Conservation (phyloP, 2,329 filamentous ascomycete genomes). For the Pseudocercospora ulei region DNA sequence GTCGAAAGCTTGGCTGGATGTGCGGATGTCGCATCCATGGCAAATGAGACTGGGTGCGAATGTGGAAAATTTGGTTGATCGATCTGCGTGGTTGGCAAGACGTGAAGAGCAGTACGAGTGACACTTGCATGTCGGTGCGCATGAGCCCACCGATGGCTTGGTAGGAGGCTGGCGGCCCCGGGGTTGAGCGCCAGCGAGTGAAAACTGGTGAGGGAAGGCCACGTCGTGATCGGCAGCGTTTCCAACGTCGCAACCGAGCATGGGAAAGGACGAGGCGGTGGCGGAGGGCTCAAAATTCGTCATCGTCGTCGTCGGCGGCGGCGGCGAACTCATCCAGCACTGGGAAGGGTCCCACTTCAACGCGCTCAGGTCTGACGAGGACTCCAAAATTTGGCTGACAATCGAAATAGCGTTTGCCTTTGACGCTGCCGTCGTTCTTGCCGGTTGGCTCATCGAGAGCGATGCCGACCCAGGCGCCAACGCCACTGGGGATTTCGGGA, state of each 20-base stretch:
- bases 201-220: too few relatives aligned
- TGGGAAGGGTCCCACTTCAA: conserved; percentile 66
- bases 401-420: conserved; percentile 58
- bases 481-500: conserved; percentile 57
- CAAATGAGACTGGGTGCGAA: too few relatives aligned
- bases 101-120: too few relatives aligned
- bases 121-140: too few relatives aligned
- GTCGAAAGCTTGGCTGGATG: too few relatives aligned
- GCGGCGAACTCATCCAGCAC: conserved; percentile 59
- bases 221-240: not conserved
- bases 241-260: not conserved
- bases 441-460: conserved; percentile 67
- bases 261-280: too few relatives aligned
- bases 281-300: conserved; percentile 46
- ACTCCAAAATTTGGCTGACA: conserved; percentile 61
- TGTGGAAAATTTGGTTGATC: too few relatives aligned
- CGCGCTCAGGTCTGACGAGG: conserved; percentile 67
- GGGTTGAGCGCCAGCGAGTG: too few relatives aligned
- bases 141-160: too few relatives aligned
- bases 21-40: too few relatives aligned
- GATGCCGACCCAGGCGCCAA: conserved; percentile 61
- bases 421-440: conserved; percentile 69
- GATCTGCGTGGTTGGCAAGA: too few relatives aligned
- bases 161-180: too few relatives aligned
- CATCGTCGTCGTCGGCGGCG: conserved; percentile 71